Base-by-base conservation (phyloP, 345 rosid genomes). In the Syzygium oleosum region DNA sequence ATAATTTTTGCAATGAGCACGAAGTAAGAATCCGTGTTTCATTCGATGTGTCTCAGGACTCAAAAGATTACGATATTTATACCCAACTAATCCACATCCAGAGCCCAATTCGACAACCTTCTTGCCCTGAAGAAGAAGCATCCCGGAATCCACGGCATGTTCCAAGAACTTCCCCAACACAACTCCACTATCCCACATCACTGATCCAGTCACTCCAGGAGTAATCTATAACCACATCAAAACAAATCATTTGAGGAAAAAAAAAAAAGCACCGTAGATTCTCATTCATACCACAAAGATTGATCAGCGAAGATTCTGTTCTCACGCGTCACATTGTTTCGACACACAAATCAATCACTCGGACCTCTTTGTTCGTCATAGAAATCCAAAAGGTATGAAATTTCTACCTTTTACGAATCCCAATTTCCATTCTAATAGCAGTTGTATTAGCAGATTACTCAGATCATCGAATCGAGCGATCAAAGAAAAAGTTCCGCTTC, bases 51-150 rank as follows among this genome's bases (percentile, higher is more conserved):
- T 68, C 80, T 34, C 1, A 68, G 87, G 43, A 29, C 79, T 46
- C 63, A 84, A 86, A 86, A 84, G 87, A 63, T 61, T 84, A 23
- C 21, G 56, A 61, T 78, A 51, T 68, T n/a, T 89, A 90, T 92
- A 96, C 99, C 99, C 98, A 84, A 95, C 99, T 91, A 97, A 93
- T 89, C 99, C 98, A 91, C 98, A 97, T 55, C 98, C 99, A 84
- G 98, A 95, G 79, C 99, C 98, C 91, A 97, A 91, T 90, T 97
- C 99, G 13, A 95, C 83, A 84, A 94, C 92, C 91, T 95, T 97
- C 93, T 96, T 95, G 89, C 94, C 97, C 56, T 91, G 92, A 89
- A 97, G 93, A 65, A 90, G 85, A 89, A 97, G 98, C 93, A 89
- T 56, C 52, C 91, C 87, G 4, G 95, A 94, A 87, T 97, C 99